Evolutionary conservation across 192 early-diverging fungal genomes (phyloP).

Genomic region (Haplosporangium gracile): DNA sequence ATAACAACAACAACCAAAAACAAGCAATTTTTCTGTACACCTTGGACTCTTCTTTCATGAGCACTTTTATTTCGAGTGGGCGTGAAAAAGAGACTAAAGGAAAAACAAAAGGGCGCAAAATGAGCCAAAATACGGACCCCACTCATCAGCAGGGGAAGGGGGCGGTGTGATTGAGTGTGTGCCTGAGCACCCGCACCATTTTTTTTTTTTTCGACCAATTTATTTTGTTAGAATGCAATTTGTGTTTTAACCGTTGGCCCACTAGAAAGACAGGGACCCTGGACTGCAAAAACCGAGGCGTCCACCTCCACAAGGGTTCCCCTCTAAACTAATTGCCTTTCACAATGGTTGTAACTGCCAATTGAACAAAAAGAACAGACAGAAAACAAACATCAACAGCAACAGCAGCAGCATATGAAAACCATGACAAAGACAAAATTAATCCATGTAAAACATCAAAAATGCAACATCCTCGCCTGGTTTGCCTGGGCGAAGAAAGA

Average conservation of each 20-base stretch:
- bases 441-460: not conserved
- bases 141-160: no score
- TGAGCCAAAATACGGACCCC: not conserved
- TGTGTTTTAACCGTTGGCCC: no score
- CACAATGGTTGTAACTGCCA: not conserved
- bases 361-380: not conserved
- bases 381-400: not conserved
- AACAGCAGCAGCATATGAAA: not conserved
- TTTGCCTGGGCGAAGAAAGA: not conserved
- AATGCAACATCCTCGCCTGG: no score
- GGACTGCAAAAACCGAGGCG: no score
- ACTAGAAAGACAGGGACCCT: no score
- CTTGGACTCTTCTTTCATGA: not conserved
- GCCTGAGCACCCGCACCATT: no score
- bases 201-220: no score
- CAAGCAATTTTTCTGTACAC: not conserved
- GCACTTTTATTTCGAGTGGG: not conserved
- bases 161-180: no score
- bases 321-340: no score
- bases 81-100: not conserved
- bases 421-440: not conserved
- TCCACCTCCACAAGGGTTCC: no score
- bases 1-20: not conserved
- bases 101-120: conserved; percentile 3
- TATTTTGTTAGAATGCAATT: no score